Conservation (phyloP, 169 alveolate species). For the Fabrea salina region DNA sequence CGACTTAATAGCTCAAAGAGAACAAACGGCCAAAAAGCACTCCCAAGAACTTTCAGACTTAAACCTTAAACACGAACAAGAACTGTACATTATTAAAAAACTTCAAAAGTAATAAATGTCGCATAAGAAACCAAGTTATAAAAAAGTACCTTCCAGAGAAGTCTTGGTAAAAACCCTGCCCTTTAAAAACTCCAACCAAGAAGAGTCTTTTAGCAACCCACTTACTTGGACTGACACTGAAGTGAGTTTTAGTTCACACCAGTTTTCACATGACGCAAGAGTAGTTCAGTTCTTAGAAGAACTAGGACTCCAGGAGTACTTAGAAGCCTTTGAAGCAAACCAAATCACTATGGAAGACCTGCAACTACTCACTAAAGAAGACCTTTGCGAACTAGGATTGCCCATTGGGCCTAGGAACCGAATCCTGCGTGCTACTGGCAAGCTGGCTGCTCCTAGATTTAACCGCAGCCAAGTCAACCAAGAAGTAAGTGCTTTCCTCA, state of each 20-base stretch:
- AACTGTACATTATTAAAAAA: not conserved
- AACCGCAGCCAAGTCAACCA: no score
- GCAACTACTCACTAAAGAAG: conserved; percentile 25
- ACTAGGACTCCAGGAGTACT: not conserved
- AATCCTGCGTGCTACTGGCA: no score
- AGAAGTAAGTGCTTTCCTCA: no score
- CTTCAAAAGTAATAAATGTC: not conserved
- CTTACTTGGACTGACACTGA: no score
- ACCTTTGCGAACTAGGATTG: not conserved
- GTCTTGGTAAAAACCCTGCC: no score
- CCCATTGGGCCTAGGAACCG: conserved; percentile 31
- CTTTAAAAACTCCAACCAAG: no score
- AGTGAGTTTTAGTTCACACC: no score
- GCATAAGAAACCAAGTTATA: no score
- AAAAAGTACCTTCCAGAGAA: no score
- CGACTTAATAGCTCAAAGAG: not conserved
- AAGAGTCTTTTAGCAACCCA: no score
- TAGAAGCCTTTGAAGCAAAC: not conserved
- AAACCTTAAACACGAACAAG: not conserved
- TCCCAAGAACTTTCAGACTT: not conserved
- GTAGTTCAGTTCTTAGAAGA: conserved; percentile 8
- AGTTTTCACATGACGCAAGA: no score
- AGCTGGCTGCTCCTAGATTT: no score
- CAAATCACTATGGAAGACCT: conserved; percentile 8
- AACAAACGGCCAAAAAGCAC: not conserved